A percentile compares a stretch with the other conserved stretches of the same genome.
These are phyloP conservation scores for Wickerhamiella alocasiicola DNA, from an alignment of 805 yeast genomes.

Conservation along the genomic window DNA sequence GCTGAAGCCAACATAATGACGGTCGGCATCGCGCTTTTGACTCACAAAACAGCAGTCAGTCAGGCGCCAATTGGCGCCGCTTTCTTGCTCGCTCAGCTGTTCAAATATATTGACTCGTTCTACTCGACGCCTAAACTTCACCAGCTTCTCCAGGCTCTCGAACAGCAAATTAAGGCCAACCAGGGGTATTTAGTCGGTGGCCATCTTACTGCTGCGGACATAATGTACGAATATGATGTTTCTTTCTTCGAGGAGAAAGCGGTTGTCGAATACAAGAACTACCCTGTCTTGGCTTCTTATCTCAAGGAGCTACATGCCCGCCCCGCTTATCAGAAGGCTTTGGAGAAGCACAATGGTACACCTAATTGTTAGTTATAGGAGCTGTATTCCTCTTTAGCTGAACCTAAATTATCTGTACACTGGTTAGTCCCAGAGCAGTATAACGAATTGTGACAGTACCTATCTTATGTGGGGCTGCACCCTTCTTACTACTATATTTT, in stretches of 20 bases:
- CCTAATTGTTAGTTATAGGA: no score
- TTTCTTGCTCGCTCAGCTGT: neutral
- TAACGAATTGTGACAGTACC: no score
- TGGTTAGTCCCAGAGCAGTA: no score
- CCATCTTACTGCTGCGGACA: constrained; percentile 3
- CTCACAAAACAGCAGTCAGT: neutral
- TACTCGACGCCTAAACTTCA: constrained; percentile 1
- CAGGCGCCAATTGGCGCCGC: neutral
- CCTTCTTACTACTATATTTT: no score
- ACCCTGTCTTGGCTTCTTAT: neutral
- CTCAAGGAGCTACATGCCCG: neutral
- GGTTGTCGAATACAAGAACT: neutral
- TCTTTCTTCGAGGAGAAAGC: neutral
- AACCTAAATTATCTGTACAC: no score
- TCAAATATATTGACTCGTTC: neutral
- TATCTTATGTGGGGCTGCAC: no score
- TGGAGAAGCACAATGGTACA: no score
- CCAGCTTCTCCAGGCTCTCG: neutral
- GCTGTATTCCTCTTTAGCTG: no score
- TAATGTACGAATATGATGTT: constrained; percentile 1
- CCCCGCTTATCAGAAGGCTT: neutral
- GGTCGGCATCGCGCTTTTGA: neutral
- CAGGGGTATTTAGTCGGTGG: neutral
- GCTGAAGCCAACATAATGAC: constrained; percentile 6
- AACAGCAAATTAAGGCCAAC: neutral